Evolutionary conservation across 306 rosid genomes (phyloP), one percentile per base, ranked within the genome.

Genomic region (Lathyrus oleraceus): DNA sequence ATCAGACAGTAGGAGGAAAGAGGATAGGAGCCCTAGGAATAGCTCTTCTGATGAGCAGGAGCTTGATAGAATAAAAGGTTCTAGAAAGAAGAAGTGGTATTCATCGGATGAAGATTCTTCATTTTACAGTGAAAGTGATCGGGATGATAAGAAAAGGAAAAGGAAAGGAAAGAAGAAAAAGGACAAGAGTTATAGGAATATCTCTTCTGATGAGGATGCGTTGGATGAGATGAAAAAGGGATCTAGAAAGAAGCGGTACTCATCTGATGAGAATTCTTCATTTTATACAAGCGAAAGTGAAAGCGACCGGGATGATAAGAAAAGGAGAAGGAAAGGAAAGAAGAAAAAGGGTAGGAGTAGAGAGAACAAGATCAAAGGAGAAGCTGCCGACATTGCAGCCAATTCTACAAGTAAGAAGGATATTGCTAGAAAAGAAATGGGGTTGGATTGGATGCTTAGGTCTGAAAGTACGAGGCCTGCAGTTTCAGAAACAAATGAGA

Each of bases 361-460:
- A 66, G 53, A 43, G 66, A 74, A 43, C n/a, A 77, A 73, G 62
- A 69, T 65, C 54, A 73, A 78, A 66, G 71, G 49, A 9, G 59
- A 79, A 73, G 28, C 4, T 66, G 19, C 67, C 20, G 65, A 76
- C 12, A 12, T 14, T 28, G 61, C 65, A 8, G 81, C 52, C 57
- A 68, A 70, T 56, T 52, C 86, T 27, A 39, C 59, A 20, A 78
- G 74, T 59, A 85, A 83, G 61, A 80, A 35, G 75, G 96, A 92
- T 57, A 81, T 79, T 72, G 89, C 43, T 2, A 91, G 97, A 80
- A 91, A 83, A 75, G 94, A 85, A 80, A 81, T 87, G 85, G 98
- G 98, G 51, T 77, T 90, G 77, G 92, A 94, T 71, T 94, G 98
- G 98, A 94, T 90, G 98, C 96, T 90, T 66, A 81, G 87, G 81